Evolutionary conservation across 768 basidiomycete genomes (phyloP), one percentile per base, ranked within the genome.

Genomic region (Boletus edulis): DNA sequence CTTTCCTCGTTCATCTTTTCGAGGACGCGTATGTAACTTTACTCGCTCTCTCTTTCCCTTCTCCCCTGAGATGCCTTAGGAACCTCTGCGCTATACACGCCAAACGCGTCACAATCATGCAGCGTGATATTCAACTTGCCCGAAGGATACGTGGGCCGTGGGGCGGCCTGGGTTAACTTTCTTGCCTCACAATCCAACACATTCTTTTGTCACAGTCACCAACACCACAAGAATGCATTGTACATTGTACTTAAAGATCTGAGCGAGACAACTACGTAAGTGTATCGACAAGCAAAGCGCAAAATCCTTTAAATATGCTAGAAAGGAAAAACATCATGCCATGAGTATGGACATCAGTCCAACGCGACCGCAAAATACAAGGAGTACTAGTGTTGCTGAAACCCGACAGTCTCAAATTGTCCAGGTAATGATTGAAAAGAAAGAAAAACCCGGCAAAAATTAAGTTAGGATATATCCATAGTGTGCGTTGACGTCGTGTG

Each of bases 31-130:
- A 72, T 77, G 94, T 91, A 27, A 9, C 42, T 32, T 49, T 45
- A 18, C 31, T 14, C 22, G 41, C 2, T 10, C 20, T 31, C 17
- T n/a, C 8, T 24, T 22, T 2, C 5, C 18, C 31, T 24, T 55
- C 20, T 39, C 29, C 18, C 42, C 43, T 57, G 41, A 62, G 24
- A 27, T n/a, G 44, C 20, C 38, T 45, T 57, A 97, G 94, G 41
- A 97, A 98, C 70, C 76, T 97, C 34, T 99, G 97, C 66, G 95
- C 96, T 7, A 91, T 99, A 61, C 96, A 98, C 66, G 96, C 96
- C 15, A 98, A 96, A 73, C 87, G 96, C 63, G 96, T 98, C 5
- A 99, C 96, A 6, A 87, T 98, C 63, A 98, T 98, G 95, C 93
- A 94, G 52, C 82, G 89, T 49, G 97, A 99, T 64, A 95, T 99